Base-by-base conservation (phyloP, 345 rosid species). In the Hibiscus mutabilis region DNA sequence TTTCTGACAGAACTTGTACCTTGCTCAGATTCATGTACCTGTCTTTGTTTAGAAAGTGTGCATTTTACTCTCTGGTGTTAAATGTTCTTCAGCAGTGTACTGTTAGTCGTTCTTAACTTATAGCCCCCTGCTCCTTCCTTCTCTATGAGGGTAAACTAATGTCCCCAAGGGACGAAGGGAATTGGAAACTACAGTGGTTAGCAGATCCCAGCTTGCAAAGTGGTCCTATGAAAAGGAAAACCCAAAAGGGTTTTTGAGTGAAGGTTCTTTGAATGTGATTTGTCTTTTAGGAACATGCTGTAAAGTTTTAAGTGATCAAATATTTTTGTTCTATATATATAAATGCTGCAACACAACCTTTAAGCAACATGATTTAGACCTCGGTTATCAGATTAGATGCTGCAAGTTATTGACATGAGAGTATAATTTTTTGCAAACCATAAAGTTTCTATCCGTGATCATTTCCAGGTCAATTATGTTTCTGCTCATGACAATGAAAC, bases 401-500 rank as follows among this genome's bases (percentile, higher is more conserved):
- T n/a, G 56, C 56, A 16, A 51, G 56, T 1, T 51, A 51, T 51
- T 51, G 56, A 29, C 33, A 3, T 4, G 1, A 64, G 12, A 64
- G 52, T 42, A 21, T 42, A 11, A 13, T 13, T 64, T 22, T 64
- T 22, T 4, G 13, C 47, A 40, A 65, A 22, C 21, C 2, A 13
- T 22, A 65, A 42, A 44, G 44, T 53, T 12, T 52, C 4, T 57
- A 11, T 66, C 24, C 4, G 16, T 19, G 5, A 29, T 77, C 51
- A 3, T 31, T 58, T 62, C 61, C 86, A 94, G 97, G 81, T 94
- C 25, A 94, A 88, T 74, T 94, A 91, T 82, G 95, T 88, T 73
- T 94, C 98, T 74, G 98, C 98, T 74, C 98, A 94, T 84, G 98
- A 94, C 86, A 94, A 94, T 74, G 98, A 94, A 84, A 94, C 97